Evolutionary conservation across 371 early-diverging fungal species (phyloP), one percentile per base, ranked within the genome.

Genomic region (Mucor racemosus): DNA sequence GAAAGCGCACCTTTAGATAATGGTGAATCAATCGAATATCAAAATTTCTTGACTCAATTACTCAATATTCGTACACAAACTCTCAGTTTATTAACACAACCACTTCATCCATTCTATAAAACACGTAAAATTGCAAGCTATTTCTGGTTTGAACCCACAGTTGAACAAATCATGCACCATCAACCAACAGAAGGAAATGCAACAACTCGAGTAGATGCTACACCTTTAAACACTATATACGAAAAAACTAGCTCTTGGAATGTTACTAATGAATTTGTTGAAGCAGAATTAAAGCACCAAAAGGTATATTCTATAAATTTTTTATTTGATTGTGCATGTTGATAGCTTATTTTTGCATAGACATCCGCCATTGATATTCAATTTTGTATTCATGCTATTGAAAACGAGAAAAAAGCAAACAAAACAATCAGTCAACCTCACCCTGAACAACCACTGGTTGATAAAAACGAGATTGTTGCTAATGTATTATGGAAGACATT

Each of bases 21-120:
- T 67, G 94, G 94, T 15, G 94, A 94, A 73, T 88, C 91, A 1
- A 63, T 67, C 34, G 94, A 95, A 81, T 94, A 93, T 73, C 89
- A 80, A 66, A 75, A 80, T 10, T 88, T 93, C 42, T 71, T 94
- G 48, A 75, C 81, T 1, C 82, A 84, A 40, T 74, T 90, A 55
- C 72, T 90, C 58, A 73, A 74, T 44, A 79, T 92, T 33, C 84
- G 87, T 54, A 84, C 88, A 7, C 88, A 84, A 66, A 89, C 89
- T 3, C 68, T 90, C 36, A 80, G 85, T 5, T 64, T 88, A 58
- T 72, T 90, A 53, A 85, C 90, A n/a, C 82, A 81, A 31, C 84
- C 85, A 13, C 72, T 94, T 31, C 89, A 91, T 62, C 76, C 85
- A 15, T 90, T 89, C 66, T 90, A 85, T 66, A 77, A 82, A 50